phyloP scores from a whole-genome alignment of 2,329 filamentous ascomycete genomes.

The Amesomyces nigricolor region DNA sequence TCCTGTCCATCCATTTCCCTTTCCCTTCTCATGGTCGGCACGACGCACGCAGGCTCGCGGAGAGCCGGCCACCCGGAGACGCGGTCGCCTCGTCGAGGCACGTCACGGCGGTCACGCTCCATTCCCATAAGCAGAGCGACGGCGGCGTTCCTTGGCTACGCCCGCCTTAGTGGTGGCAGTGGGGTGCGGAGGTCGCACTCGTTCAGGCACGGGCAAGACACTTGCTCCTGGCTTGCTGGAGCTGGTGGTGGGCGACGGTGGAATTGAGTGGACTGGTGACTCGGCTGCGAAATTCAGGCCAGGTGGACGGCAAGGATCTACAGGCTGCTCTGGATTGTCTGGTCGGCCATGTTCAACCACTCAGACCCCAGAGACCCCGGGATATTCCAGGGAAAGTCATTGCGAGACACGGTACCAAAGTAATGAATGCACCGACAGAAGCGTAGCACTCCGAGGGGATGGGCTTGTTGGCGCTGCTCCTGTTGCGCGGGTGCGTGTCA shows the following conservation, averaged over 20 bases:
- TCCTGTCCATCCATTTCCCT: neutral
- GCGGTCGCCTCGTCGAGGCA: slow-evolving; percentile 12
- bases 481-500: slow-evolving; percentile 11
- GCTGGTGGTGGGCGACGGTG: slow-evolving; percentile 24
- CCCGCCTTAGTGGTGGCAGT: slow-evolving; percentile 6
- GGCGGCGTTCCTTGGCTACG: neutral
- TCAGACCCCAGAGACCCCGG: slow-evolving; percentile 22
- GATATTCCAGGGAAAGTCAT: slow-evolving; percentile 23
- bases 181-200: slow-evolving; percentile 24
- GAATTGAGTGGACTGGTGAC: slow-evolving; percentile 26
- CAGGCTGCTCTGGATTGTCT: slow-evolving; percentile 22
- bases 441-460: slow-evolving; percentile 18
- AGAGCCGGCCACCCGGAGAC: slow-evolving; percentile 1
- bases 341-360: slow-evolving; percentile 21
- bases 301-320: slow-evolving; percentile 27
- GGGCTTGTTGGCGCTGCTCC: slow-evolving; percentile 11
- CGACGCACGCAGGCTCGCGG: slow-evolving; percentile 4
- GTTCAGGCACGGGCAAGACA: slow-evolving; percentile 22
- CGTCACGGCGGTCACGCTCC: slow-evolving; percentile 1
- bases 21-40: neutral
- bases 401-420: slow-evolving; percentile 27
- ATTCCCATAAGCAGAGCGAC: neutral
- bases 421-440: slow-evolving; percentile 14
- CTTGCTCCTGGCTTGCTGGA: slow-evolving; percentile 14
- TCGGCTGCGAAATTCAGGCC: slow-evolving; percentile 29